A percentile compares a stretch with the other conserved stretches of the same genome.
Conservation (phyloP, 2,329 filamentous ascomycete species). For the Nannizzia gypsea region DNA sequence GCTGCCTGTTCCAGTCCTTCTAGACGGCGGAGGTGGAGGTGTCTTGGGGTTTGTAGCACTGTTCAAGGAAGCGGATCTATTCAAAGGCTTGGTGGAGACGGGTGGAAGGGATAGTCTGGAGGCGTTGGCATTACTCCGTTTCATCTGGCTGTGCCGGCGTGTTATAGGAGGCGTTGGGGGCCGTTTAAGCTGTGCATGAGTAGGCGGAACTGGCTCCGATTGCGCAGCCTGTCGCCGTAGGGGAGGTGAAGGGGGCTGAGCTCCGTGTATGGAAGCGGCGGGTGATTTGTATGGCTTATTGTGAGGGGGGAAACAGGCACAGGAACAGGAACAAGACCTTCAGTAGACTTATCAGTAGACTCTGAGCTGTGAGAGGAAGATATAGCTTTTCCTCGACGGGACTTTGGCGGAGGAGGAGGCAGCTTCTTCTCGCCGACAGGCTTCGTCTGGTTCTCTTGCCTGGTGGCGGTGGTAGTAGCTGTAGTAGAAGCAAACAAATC, state of each 20-base stretch:
- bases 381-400: conserved; percentile 66
- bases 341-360: conserved; percentile 13
- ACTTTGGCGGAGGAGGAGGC: conserved; percentile 53
- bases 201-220: conserved; percentile 6
- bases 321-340: neutral
- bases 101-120: conserved; percentile 29
- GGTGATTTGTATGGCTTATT: conserved; percentile 15
- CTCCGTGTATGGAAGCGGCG: conserved; percentile 2
- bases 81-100: conserved; percentile 35
- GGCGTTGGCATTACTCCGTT: conserved; percentile 24
- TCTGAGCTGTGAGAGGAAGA: conserved; percentile 28
- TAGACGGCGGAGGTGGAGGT: conserved; percentile 46
- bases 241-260: neutral
- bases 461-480: neutral
- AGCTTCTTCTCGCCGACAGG: neutral
- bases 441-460: neutral
- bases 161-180: conserved; percentile 40
- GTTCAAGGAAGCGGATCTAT: conserved; percentile 20
- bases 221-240: neutral
- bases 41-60: conserved; percentile 26
- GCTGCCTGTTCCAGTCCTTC: conserved; percentile 24
- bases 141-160: conserved; percentile 38
- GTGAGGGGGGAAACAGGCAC: neutral
- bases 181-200: conserved; percentile 26
- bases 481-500: neutral